phyloP scores from a whole-genome alignment of 2,329 filamentous ascomycete genomes.

The Annulohypoxylon truncatum region DNA sequence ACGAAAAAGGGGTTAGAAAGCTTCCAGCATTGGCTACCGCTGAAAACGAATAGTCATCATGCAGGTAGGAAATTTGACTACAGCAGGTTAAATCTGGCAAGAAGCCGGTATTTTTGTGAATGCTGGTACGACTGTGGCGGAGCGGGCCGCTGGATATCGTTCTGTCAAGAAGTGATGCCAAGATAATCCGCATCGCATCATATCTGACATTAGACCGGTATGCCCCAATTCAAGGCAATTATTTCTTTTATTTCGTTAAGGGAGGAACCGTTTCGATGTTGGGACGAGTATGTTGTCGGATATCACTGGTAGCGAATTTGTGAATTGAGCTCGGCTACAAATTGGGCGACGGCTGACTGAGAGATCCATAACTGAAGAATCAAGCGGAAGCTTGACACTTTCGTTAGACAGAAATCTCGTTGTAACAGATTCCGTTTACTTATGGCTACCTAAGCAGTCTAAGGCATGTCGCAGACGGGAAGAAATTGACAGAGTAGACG shows the following conservation, averaged over 20 bases:
- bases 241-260: background rate
- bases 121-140: background rate
- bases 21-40: constrained; percentile 3
- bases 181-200: constrained; percentile 1
- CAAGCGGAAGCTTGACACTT: background rate
- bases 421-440: background rate
- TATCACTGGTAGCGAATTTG: background rate
- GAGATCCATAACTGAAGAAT: background rate
- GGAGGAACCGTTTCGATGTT: background rate
- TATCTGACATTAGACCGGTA: background rate
- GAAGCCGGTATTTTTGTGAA: background rate
- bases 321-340: background rate
- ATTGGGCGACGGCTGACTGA: background rate
- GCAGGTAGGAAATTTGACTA: constrained; percentile 27
- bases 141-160: constrained; percentile 1
- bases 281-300: background rate
- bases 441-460: background rate
- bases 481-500: background rate
- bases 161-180: background rate
- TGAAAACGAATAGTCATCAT: constrained; percentile 22
- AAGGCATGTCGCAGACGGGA: background rate
- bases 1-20: constrained; percentile 4
- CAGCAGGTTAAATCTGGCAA: constrained; percentile 18
- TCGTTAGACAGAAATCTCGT: background rate
- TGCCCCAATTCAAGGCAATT: constrained; percentile 5